phyloP scores from a whole-genome alignment of 345 rosid species.

The Microcos paniculata region DNA sequence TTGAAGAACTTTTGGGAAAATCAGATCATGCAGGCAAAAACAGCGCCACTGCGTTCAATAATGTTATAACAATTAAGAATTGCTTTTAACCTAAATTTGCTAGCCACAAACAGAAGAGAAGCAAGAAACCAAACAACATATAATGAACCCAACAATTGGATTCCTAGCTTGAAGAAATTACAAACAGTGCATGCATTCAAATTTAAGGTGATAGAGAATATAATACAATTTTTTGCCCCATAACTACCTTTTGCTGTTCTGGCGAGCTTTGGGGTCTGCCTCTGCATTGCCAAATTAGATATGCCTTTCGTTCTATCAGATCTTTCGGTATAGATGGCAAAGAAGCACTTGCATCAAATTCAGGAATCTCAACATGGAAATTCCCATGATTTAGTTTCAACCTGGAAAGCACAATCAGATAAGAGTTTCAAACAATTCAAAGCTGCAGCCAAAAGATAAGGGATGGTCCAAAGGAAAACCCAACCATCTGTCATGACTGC shows the following conservation, averaged over 20 bases:
- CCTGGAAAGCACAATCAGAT: conserved; percentile 30
- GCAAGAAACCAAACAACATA: too few species aligned
- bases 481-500: conserved; percentile 53
- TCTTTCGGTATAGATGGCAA: conserved; percentile 39
- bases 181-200: too few species aligned
- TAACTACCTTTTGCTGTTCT: conserved; percentile 50
- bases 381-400: conserved; percentile 54
- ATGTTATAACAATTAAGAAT: too few species aligned
- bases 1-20: too few species aligned
- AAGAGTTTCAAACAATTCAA: conserved; percentile 12
- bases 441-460: not conserved
- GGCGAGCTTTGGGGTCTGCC: conserved; percentile 49
- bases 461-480: conserved; percentile 8
- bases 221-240: too few species aligned
- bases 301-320: conserved; percentile 49
- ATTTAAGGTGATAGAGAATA: too few species aligned
- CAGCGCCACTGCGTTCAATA: too few species aligned
- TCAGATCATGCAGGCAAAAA: too few species aligned
- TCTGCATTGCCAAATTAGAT: conserved; percentile 52
- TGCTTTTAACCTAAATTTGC: too few species aligned
- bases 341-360: conserved; percentile 32
- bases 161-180: too few species aligned
- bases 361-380: conserved; percentile 55
- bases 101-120: too few species aligned
- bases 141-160: too few species aligned